Evolutionary conservation across 768 basidiomycete species (phyloP).

Genomic region (Grammothele lineata): DNA sequence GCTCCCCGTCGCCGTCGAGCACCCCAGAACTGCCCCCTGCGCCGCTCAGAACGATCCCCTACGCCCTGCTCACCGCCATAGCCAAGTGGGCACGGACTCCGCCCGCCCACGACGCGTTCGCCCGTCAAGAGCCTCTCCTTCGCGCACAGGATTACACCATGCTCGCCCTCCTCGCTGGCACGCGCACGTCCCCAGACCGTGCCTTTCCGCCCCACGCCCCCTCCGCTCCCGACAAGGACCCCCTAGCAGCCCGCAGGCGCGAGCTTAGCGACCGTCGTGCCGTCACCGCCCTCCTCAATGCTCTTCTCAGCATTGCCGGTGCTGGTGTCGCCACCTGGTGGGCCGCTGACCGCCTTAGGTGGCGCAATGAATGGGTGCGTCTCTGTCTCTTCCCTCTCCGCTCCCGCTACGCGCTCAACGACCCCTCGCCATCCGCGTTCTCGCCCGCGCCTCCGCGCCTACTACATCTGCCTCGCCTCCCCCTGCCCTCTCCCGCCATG

Average conservation of each 20-base stretch:
- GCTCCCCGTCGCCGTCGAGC: constrained; percentile 1
- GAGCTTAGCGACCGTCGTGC: constrained; percentile 55
- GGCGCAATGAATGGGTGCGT: constrained; percentile 76
- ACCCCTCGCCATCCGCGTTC: too few relatives aligned
- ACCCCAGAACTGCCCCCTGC: neutral
- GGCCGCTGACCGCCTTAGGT: constrained; percentile 58
- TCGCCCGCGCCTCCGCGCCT: too few relatives aligned
- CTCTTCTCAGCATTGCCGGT: constrained; percentile 61
- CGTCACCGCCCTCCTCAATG: constrained; percentile 68
- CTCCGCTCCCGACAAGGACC: constrained; percentile 39
- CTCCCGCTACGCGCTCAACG: too few relatives aligned
- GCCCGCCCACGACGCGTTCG: constrained; percentile 36
- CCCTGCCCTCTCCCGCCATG: constrained; percentile 18
- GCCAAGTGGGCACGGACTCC: constrained; percentile 67
- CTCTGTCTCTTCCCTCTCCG: neutral
- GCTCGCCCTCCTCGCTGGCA: constrained; percentile 73
- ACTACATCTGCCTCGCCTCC: constrained; percentile 7
- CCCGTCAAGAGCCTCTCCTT: constrained; percentile 40
- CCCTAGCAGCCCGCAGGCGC: constrained; percentile 31
- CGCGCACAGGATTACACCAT: constrained; percentile 58
- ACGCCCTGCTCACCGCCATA: constrained; percentile 51
- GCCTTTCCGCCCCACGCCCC: constrained; percentile 50
- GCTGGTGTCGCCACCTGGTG: constrained; percentile 70
- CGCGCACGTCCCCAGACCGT: constrained; percentile 73
- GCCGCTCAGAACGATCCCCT: constrained; percentile 50